phyloP scores from a whole-genome alignment of 306 rosid species.

The Trifolium pratense region DNA sequence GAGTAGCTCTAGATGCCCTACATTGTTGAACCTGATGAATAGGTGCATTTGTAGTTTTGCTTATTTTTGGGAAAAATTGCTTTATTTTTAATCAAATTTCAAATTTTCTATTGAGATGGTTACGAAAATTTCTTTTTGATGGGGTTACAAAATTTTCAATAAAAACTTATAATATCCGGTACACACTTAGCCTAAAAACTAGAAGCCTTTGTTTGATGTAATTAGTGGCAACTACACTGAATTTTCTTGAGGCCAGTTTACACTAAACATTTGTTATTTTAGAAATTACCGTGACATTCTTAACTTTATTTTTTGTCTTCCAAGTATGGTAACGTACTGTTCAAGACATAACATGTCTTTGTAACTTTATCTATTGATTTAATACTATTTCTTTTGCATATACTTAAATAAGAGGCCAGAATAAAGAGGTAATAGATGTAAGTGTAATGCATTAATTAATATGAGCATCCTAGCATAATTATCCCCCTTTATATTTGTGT shows the following conservation, averaged over 20 bases:
- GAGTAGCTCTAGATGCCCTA: neutral
- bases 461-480: neutral
- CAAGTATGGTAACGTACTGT: neutral
- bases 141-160: neutral
- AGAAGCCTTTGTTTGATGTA: conserved; percentile 4
- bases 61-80: neutral
- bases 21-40: conserved; percentile 2
- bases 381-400: neutral
- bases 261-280: neutral
- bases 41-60: conserved; percentile 4
- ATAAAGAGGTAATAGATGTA: neutral
- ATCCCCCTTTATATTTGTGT: neutral
- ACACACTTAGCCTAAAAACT: neutral
- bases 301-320: neutral
- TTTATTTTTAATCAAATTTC: neutral
- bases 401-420: neutral
- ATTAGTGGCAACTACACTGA: neutral
- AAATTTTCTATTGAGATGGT: neutral
- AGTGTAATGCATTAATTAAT: neutral
- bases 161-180: neutral
- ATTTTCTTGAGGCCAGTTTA: neutral
- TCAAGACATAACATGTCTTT: neutral
- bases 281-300: neutral
- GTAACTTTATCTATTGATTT: conserved; percentile 3
- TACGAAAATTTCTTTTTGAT: neutral